Evolutionary conservation across 345 rosid genomes (phyloP).

Genomic region (Lepidium didymum): DNA sequence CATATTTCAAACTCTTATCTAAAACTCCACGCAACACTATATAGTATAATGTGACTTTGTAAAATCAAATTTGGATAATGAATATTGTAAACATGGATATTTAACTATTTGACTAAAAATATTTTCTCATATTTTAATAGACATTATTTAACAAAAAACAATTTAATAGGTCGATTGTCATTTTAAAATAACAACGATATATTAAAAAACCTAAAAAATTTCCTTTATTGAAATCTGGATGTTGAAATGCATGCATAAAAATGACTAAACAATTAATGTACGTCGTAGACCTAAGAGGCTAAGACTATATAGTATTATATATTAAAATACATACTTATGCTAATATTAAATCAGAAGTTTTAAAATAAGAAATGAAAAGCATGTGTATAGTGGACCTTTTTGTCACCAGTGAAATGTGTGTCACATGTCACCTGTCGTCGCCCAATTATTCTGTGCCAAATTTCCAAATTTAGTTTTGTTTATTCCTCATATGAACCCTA

Average conservation of each 20-base stretch:
- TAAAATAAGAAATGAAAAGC: neutral
- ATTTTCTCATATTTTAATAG: too few relatives aligned
- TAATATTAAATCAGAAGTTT: neutral
- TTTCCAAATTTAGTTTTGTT: neutral
- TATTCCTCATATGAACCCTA: slow-evolving; percentile 12
- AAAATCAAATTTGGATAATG: too few relatives aligned
- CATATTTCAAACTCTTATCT: too few relatives aligned
- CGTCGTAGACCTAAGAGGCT: slow-evolving; percentile 12
- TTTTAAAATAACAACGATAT: neutral
- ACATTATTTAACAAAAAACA: too few relatives aligned
- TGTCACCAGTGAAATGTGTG: slow-evolving; percentile 21
- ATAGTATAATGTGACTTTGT: too few relatives aligned
- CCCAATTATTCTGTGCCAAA: slow-evolving; percentile 19
- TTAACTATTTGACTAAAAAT: too few relatives aligned
- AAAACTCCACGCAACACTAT: too few relatives aligned
- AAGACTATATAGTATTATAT: slow-evolving; percentile 3
- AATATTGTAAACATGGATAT: too few relatives aligned
- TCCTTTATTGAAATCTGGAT: neutral
- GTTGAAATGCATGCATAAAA: slow-evolving; percentile 10
- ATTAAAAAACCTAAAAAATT: neutral
- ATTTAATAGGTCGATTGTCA: too few relatives aligned
- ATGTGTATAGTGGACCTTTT: slow-evolving; percentile 10
- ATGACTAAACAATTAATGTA: neutral
- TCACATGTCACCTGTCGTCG: slow-evolving; percentile 28
- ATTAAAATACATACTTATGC: neutral